Evolutionary conservation across 2,329 filamentous ascomycete species (phyloP), one percentile per base, ranked within the genome.

Genomic region (Claviceps spartinae): DNA sequence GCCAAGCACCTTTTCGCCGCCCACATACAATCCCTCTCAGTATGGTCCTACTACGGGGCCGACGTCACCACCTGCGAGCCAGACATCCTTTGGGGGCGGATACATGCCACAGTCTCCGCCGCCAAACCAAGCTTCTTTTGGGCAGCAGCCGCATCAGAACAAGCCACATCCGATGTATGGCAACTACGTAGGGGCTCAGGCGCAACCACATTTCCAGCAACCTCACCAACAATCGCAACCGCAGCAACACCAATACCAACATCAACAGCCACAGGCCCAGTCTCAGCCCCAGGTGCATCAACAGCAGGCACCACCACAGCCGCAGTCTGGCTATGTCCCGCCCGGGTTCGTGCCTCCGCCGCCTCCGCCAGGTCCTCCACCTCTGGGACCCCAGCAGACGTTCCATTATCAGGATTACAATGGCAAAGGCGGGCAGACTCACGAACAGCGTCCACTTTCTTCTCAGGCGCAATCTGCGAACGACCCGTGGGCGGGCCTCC

Each of bases 51-150:
- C 76, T 34, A 71, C 77, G 2, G 76, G 76, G 1, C 72, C 78
- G 51, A 75, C 75, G 36, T 83, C 80, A 11, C 79, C 81, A n/a
- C 76, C 84, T 0, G 76, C 84, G 3, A 79, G 76, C 20, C 82
- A 86, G 61, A 69, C 72, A 2, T 69, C 68, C 1, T 76, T 77
- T 62, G 68, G 65, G 11, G 63, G 71, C 49, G 64, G 64, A 14
- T 65, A 62, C 20, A 65, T 67, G 56, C 71, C 75, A 0, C 67
- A 71, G n/a, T 79, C 76, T 34, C 30, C 30, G 13, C 76, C 83
- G 0, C 74, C 82, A 3, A 79, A 76, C 40, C 82, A 85, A 62
- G 68, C 72, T 4, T 67, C 67, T 1, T 75, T 76, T 54, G 64
- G 65, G 62, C 60, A 63, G 20, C 30, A 34, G 51, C 37, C 53